Conservation (phyloP, 1,139 yeast species). For the Pichia sp. region DNA sequence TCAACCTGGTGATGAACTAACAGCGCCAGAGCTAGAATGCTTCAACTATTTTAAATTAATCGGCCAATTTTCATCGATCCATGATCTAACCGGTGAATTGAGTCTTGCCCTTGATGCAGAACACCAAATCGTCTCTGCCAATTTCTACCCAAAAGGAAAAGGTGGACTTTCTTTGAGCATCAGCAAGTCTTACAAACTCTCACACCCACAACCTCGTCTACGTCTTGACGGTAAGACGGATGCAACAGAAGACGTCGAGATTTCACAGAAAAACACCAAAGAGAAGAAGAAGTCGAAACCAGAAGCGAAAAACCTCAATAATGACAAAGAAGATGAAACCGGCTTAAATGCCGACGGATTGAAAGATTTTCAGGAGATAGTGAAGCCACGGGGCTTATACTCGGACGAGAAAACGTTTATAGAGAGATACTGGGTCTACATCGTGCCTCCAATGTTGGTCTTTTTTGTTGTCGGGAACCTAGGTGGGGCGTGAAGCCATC, state of each 20-base stretch:
- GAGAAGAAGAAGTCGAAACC: not conserved
- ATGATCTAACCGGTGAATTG: not conserved
- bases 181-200: not conserved
- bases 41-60: conserved; percentile 3
- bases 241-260: not conserved
- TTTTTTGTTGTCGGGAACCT: conserved; percentile 24
- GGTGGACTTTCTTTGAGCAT: not conserved
- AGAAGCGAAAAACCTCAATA: not conserved
- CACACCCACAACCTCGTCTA: conserved; percentile 5
- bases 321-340: not conserved
- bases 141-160: not conserved
- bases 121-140: not conserved
- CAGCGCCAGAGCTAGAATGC: not conserved
- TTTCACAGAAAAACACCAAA: not conserved
- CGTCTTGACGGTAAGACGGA: not conserved
- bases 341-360: not conserved
- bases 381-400: conserved; percentile 10
- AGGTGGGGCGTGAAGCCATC: not conserved
- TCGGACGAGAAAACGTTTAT: conserved; percentile 41
- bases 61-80: too few relatives aligned
- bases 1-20: not conserved
- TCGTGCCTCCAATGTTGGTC: conserved; percentile 38
- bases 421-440: conserved; percentile 53
- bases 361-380: conserved; percentile 16
- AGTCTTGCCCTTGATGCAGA: not conserved